Evolutionary conservation across 768 basidiomycete genomes (phyloP).

Genomic region (Russula earlei): DNA sequence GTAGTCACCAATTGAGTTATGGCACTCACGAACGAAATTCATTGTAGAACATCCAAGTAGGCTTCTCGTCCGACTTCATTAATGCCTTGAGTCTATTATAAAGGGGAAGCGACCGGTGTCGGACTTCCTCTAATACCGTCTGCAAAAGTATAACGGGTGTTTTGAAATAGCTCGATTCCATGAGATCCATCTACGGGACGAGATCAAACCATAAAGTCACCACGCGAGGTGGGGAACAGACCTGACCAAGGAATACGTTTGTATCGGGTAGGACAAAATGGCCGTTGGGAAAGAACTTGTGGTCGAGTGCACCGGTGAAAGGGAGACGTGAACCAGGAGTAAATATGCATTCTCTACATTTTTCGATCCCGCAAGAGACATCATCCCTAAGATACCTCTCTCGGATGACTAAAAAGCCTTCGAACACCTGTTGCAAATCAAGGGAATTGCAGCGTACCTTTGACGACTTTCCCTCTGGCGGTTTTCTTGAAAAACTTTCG

Average conservation of each 20-base stretch:
- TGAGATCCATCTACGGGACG: slow-evolving; percentile 74
- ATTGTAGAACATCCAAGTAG: slow-evolving; percentile 80
- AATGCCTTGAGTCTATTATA: slow-evolving; percentile 88
- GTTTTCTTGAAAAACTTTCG: slow-evolving; percentile 97
- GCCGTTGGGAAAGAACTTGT: slow-evolving; percentile 49
- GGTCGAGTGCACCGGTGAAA: slow-evolving; percentile 43
- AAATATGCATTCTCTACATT: slow-evolving; percentile 53
- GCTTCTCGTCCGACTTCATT: slow-evolving; percentile 76
- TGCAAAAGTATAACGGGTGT: slow-evolving; percentile 85
- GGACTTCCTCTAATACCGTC: slow-evolving; percentile 93
- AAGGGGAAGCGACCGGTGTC: slow-evolving; percentile 86
- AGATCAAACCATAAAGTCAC: not conserved
- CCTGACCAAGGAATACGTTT: slow-evolving; percentile 89
- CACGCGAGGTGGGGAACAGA: slow-evolving; percentile 21
- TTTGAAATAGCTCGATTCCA: slow-evolving; percentile 67
- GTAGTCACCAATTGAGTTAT: not conserved
- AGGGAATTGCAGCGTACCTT: slow-evolving; percentile 42
- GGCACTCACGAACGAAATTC: slow-evolving; percentile 67
- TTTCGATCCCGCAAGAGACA: slow-evolving; percentile 73
- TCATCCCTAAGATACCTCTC: slow-evolving; percentile 93
- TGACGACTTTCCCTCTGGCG: slow-evolving; percentile 84
- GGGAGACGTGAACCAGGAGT: slow-evolving; percentile 43
- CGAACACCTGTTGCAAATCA: not conserved
- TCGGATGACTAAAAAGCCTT: slow-evolving; percentile 48
- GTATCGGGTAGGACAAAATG: slow-evolving; percentile 90